Evolutionary conservation across 768 basidiomycete genomes (phyloP).

Genomic region (Tricholoma furcatifolium): DNA sequence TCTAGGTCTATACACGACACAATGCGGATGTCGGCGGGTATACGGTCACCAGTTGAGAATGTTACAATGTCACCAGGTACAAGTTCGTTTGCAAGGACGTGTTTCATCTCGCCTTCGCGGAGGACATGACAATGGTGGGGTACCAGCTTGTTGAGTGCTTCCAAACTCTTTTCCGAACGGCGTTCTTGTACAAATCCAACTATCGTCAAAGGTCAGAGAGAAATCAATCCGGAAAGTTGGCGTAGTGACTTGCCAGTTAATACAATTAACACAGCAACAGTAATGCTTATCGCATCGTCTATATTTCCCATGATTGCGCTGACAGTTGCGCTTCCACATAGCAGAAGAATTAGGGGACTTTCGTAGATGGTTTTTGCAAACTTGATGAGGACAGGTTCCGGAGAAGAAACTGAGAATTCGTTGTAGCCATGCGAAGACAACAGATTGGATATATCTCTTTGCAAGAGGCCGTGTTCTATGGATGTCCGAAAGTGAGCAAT

Average conservation of each 20-base stretch:
- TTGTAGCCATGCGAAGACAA: slow-evolving; percentile 82
- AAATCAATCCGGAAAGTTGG: neutral
- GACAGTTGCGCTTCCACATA: slow-evolving; percentile 87
- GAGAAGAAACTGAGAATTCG: slow-evolving; percentile 84
- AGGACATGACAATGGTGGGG: slow-evolving; percentile 94
- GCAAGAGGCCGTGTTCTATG: slow-evolving; percentile 56
- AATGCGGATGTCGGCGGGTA: slow-evolving; percentile 91
- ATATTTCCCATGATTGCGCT: slow-evolving; percentile 94
- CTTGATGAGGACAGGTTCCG: slow-evolving; percentile 81
- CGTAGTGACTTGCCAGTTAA: slow-evolving; percentile 68
- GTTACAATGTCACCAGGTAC: slow-evolving; percentile 93
- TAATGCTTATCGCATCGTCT: slow-evolving; percentile 93
- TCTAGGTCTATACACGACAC: slow-evolving; percentile 82
- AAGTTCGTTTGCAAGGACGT: slow-evolving; percentile 94
- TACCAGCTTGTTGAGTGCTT: slow-evolving; percentile 94
- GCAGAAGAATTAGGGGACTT: slow-evolving; percentile 85
- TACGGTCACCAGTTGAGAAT: slow-evolving; percentile 88
- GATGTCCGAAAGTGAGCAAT: slow-evolving; percentile 70
- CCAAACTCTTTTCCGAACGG: slow-evolving; percentile 90
- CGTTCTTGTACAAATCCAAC: slow-evolving; percentile 97
- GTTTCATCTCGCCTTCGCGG: slow-evolving; percentile 69
- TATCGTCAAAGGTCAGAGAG: slow-evolving; percentile 14
- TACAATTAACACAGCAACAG: slow-evolving; percentile 89
- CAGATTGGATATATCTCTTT: slow-evolving; percentile 59
- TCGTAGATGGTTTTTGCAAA: slow-evolving; percentile 96